phyloP scores from a whole-genome alignment of 1,139 yeast genomes.

The Pichia sp. region DNA sequence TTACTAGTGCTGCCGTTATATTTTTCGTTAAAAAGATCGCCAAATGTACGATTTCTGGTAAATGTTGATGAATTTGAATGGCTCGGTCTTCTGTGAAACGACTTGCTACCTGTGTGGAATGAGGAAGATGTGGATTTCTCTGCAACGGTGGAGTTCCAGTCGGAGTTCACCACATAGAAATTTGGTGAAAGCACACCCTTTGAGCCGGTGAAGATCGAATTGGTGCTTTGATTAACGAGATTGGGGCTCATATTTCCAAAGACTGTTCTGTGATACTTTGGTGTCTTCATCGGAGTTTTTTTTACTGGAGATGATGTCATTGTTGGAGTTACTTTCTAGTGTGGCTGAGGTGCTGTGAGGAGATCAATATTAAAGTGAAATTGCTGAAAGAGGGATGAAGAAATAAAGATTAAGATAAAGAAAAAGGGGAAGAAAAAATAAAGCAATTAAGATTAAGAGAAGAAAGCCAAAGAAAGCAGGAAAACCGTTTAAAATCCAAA shows the following conservation, averaged over 20 bases:
- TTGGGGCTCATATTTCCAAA: constrained; percentile 32
- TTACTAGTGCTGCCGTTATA: constrained; percentile 4
- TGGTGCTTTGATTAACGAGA: constrained; percentile 25
- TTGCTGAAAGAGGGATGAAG: not conserved
- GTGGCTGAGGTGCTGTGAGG: too few species aligned
- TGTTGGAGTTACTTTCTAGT: too few species aligned
- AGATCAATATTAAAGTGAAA: not conserved
- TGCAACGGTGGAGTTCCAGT: constrained; percentile 25
- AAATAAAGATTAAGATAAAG: not conserved
- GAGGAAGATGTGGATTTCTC: constrained; percentile 1
- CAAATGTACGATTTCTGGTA: constrained; percentile 11
- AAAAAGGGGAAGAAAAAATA: not conserved
- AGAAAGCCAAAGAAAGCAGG: not conserved
- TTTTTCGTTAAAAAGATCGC: constrained; percentile 17
- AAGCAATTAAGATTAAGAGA: not conserved
- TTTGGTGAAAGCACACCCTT: constrained; percentile 33
- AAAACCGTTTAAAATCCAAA: not conserved
- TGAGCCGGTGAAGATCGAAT: constrained; percentile 29
- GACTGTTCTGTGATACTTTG: constrained; percentile 28
- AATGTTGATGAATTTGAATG: constrained; percentile 1
- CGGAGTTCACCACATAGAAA: constrained; percentile 32
- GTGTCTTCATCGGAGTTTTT: constrained; percentile 20
- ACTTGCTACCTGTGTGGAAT: not conserved
- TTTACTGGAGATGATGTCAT: constrained; percentile 10
- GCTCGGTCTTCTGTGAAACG: constrained; percentile 8